Conservation (phyloP, 495 filamentous ascomycete genomes). For the Hypoxylon lenormandii region DNA sequence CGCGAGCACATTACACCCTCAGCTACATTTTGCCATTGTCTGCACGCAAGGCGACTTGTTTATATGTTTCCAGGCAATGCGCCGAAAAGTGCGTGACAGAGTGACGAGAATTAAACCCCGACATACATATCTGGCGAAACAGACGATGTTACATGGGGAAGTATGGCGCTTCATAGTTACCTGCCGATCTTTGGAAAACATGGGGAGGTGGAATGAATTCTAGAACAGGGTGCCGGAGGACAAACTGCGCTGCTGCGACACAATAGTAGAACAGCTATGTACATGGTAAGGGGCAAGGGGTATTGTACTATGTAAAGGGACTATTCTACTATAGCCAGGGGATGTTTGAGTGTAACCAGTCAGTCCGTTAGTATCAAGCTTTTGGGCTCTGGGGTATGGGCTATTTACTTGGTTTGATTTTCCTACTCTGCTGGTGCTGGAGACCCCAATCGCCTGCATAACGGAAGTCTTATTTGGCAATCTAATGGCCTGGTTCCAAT, state of each 20-base stretch:
- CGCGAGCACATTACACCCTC: neutral
- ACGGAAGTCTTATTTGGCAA: slow-evolving; percentile 14
- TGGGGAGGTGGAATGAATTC: slow-evolving; percentile 11
- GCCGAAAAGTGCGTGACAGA: neutral
- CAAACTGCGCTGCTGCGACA: too few species aligned
- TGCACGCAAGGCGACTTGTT: too few species aligned
- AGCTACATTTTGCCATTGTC: too few species aligned
- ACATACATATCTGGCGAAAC: slow-evolving; percentile 31
- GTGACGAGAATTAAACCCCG: slow-evolving; percentile 3
- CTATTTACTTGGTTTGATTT: neutral
- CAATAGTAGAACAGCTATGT: too few species aligned
- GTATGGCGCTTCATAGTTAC: neutral
- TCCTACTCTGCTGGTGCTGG: slow-evolving; percentile 1
- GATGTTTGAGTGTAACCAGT: neutral
- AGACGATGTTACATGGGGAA: slow-evolving; percentile 14
- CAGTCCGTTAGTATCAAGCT: neutral
- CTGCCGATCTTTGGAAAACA: slow-evolving; percentile 2
- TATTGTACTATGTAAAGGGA: slow-evolving; percentile 8
- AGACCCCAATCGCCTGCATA: slow-evolving; percentile 15
- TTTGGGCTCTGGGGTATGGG: neutral
- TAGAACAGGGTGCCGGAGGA: slow-evolving; percentile 17
- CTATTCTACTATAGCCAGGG: neutral
- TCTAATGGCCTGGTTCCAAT: neutral
- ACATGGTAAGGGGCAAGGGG: slow-evolving; percentile 16
- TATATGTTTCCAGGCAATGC: too few species aligned